Base-by-base conservation (phyloP, 208 protist genomes). In the Spongospora subterranea region DNA sequence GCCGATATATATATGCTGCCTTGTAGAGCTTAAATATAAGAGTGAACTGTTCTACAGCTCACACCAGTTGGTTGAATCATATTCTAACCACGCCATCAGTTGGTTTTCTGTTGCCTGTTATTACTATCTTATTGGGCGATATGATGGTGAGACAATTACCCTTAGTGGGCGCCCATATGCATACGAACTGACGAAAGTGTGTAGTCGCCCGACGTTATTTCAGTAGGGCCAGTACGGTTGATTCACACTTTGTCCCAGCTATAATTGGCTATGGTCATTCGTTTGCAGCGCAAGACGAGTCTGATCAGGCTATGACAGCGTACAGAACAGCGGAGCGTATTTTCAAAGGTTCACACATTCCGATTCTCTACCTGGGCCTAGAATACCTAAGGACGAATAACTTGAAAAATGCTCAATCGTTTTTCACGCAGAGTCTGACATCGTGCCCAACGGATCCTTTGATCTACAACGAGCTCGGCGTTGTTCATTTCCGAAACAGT, bases 321-420 rank as follows among this genome's bases (percentile, higher is more conserved):
- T 94, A 94, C 38, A 46, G 92, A 45, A 93, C 93, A 0, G 92
- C 93, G 11, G 41, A 66, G 40, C 64, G 92, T 0, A 76, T 94
- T 41, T 94, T 94, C 45, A 32, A 46, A 39, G 93, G 93, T 32
- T 94, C 90, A n/a, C 89, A 92, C 38, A 46, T 92, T 0, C 93
- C 93, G 45, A 90, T 93, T 53, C 89, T 94, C 17, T 92, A 54
- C 65, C 93, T 94, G 41, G 93, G 93, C 32, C 92, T 94, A 39
- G 92, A 94, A 90, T 91, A 94, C 65, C 41, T 94, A 65, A 88
- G 77, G 54, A 93, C 92, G 45, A 93, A 94, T 64, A 93, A 92
- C 65, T 77, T 93, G 46, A 46, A 46, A 6, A 53, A 88, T 38
- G 92, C 92, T 24, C 0, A 54, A 54, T 60, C 88, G 64, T 91